phyloP scores from a whole-genome alignment of 2,329 filamentous ascomycete species.

The Endoconidiophora polonica region DNA sequence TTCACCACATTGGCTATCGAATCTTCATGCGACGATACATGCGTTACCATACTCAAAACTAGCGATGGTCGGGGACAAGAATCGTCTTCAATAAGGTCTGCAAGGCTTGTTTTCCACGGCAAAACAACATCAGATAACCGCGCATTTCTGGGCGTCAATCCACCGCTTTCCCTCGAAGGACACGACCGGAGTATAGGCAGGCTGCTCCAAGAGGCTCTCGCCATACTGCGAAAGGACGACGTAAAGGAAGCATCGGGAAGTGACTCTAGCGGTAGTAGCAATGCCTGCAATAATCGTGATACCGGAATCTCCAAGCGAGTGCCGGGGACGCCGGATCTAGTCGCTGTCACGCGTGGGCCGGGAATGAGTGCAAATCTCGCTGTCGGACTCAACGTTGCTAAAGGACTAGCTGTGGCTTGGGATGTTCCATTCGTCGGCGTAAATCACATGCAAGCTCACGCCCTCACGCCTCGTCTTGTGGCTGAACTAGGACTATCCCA shows the following conservation, averaged over 20 bases:
- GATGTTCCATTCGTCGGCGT: constrained; percentile 67
- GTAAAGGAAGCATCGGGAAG: constrained; percentile 14
- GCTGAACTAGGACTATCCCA: constrained; percentile 32
- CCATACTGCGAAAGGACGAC: constrained; percentile 12
- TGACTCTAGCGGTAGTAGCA: constrained; percentile 17
- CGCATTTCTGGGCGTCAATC: constrained; percentile 62
- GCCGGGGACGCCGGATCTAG: constrained; percentile 47
- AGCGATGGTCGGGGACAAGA: background rate
- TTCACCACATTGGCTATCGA: constrained; percentile 57
- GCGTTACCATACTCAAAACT: constrained; percentile 56
- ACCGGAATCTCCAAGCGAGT: no score
- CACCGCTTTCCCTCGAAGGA: constrained; percentile 54
- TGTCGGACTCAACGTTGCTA: constrained; percentile 67
- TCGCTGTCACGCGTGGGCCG: constrained; percentile 80
- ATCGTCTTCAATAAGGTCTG: constrained; percentile 17
- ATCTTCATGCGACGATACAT: constrained; percentile 84
- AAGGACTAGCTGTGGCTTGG: constrained; percentile 75
- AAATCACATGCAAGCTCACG: constrained; percentile 96
- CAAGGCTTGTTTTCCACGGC: constrained; percentile 58
- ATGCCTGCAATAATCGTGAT: no score
- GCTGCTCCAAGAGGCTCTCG: constrained; percentile 49
- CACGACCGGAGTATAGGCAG: constrained; percentile 56
- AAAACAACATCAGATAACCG: constrained; percentile 70
- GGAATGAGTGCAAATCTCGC: constrained; percentile 70
- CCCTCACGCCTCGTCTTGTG: constrained; percentile 69